Percentiles rank a stretch among this genome's conserved stretches.
These are phyloP conservation scores for Perilla frutescens DNA, from an alignment of 257 asterid genomes.

Conservation along the genomic window DNA sequence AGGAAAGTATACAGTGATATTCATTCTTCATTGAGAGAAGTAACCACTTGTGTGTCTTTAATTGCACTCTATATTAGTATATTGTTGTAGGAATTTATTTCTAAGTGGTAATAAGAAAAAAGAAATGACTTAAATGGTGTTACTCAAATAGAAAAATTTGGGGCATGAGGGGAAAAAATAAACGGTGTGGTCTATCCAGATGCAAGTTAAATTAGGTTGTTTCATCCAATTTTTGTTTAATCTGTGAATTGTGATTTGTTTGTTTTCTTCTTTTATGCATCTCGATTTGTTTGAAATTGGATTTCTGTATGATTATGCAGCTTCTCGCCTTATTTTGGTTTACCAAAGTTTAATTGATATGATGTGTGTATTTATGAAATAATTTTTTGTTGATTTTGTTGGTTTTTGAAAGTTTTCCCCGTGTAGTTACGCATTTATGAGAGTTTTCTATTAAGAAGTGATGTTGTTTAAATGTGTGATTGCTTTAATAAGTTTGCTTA, in stretches of 20 bases:
- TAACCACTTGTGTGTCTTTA: no score
- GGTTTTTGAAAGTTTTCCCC: neutral
- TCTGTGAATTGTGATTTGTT: neutral
- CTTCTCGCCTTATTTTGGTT: conserved; percentile 17
- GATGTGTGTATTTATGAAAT: neutral
- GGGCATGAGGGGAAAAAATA: no score
- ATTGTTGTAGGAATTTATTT: no score
- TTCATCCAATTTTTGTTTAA: no score
- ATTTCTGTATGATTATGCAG: conserved; percentile 26
- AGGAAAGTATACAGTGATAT: no score
- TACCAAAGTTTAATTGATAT: neutral
- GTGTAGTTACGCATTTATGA: neutral
- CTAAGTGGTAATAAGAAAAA: no score
- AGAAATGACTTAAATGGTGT: no score
- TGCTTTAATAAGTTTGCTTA: conserved; percentile 1
- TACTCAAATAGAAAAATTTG: no score
- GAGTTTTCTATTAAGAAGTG: conserved; percentile 14
- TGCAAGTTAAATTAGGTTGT: no score
- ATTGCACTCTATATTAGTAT: no score
- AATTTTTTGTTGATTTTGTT: neutral
- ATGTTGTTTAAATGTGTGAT: neutral
- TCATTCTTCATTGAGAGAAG: no score
- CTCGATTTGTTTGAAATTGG: conserved; percentile 1
- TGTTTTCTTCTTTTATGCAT: neutral
- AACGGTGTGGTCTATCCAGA: no score